Base-by-base conservation (phyloP, 2,329 filamentous ascomycete species). In the Periconia sp. region DNA sequence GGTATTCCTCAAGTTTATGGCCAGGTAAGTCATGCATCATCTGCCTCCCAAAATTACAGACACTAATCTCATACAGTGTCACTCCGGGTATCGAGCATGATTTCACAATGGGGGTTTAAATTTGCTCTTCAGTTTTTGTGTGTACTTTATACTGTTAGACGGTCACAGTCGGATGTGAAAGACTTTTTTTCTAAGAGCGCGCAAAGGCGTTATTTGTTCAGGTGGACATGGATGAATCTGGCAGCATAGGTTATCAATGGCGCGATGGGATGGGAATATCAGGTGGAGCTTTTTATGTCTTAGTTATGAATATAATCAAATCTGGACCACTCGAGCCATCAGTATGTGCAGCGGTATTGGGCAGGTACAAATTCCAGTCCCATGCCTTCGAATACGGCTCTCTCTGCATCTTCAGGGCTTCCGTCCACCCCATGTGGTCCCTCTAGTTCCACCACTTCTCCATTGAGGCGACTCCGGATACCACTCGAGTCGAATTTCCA, bases 41-140 rank as follows among this genome's bases (percentile, higher is more conserved):
- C 1, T 8, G 15, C n/a, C 19, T 18, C 11, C 9, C 2, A 19
- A 1, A 84, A 15, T 44, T 82, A 91, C 91, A 41, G 3, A 37
- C 31, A 50, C 68, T 73, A 65, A 72, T 74, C 35, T 87, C 17
- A 19, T 88, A 33, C 19, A 94, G 72, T 65, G 94, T 99, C 43
- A 97, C 93, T 15, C 94, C 94, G 6, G 92, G 92, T 45, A 97
- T 99, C 74, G 93, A 97, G 77, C 91, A 97, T 74, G 93, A 97
- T 73, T 97, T 95, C 74, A 97, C 93, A 1, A 97, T 97, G 92
- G 90, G 91, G 6, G 87, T 96, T 40, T 96, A 80, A 19, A 2
- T 17, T 48, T 42, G 5, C 33, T 30, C 18, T 27, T 27, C n/a
- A 27, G 23, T 48, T 19, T 20, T 18, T 37, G 33, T 3, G 3